phyloP scores from a whole-genome alignment of 371 early-diverging fungal genomes.

The Syncephalastrum sp. region DNA sequence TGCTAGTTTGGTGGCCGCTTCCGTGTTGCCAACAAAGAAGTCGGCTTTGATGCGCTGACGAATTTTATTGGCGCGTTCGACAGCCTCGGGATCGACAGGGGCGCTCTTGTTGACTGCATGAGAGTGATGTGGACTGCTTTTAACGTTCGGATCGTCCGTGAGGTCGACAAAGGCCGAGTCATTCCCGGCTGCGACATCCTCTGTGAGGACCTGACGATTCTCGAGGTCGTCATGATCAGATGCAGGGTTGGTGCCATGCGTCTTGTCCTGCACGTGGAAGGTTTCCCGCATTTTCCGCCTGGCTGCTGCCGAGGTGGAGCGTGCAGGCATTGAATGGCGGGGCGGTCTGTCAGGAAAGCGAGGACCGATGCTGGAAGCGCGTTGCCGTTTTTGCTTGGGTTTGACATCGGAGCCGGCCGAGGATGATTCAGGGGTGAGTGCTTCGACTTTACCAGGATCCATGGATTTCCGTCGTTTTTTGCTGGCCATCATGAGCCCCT shows the following conservation, averaged over 20 bases:
- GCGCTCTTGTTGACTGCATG: not conserved
- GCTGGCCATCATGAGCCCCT: conserved; percentile 22
- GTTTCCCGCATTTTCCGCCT: not conserved
- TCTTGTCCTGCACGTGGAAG: too few relatives aligned
- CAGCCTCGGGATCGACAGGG: conserved; percentile 2
- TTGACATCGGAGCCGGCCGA: not conserved
- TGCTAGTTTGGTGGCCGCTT: conserved; percentile 11
- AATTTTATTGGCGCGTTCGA: conserved; percentile 21
- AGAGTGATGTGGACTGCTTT: not conserved
- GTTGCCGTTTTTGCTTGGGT: conserved; percentile 9
- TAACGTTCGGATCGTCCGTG: not conserved
- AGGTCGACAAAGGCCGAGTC: not conserved
- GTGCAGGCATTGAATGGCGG: conserved; percentile 2
- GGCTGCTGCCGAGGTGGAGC: not conserved
- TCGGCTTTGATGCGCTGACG: conserved; percentile 38
- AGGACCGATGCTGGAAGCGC: conserved; percentile 4
- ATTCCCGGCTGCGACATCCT: not conserved
- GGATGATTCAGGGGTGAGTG: conserved; percentile 17
- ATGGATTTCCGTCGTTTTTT: conserved; percentile 43
- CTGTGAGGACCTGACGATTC: too few relatives aligned
- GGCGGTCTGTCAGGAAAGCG: not conserved
- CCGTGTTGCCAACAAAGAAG: conserved; percentile 29
- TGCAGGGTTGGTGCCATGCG: too few relatives aligned
- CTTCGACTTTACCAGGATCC: conserved; percentile 45
- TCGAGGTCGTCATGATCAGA: too few relatives aligned